A percentile compares a stretch with the other conserved stretches of the same genome.
Conservation (phyloP, 768 basidiomycete species). For the Erythrobasidium yunnanense region DNA sequence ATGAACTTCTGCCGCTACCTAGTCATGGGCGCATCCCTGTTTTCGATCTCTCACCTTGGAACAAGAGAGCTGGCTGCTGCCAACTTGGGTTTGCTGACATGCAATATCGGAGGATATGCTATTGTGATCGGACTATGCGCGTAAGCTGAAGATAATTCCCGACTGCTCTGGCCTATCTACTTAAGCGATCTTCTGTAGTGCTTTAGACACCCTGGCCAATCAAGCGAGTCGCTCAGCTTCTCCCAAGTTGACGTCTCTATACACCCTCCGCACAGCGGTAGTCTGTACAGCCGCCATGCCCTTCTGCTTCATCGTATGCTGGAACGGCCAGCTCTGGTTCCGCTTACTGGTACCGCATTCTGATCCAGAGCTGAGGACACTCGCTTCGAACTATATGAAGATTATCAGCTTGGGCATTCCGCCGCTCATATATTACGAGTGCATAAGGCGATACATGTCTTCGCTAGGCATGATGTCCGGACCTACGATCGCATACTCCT, state of each 20-base stretch:
- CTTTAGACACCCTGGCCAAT: constrained; percentile 18
- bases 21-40: neutral
- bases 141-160: too few species aligned
- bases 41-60: neutral
- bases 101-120: constrained; percentile 17
- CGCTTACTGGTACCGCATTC: neutral
- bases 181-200: too few species aligned
- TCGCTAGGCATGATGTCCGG: constrained; percentile 4
- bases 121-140: constrained; percentile 14
- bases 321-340: neutral
- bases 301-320: neutral
- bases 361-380: neutral
- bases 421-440: constrained; percentile 8
- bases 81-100: constrained; percentile 14
- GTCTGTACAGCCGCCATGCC: constrained; percentile 18
- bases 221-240: constrained; percentile 17
- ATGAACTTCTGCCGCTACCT: constrained; percentile 7
- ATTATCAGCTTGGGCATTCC: constrained; percentile 5
- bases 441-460: constrained; percentile 8
- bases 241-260: constrained; percentile 16
- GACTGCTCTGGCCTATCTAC: too few species aligned
- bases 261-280: constrained; percentile 12
- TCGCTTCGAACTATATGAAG: constrained; percentile 15
- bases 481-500: constrained; percentile 1
- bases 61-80: constrained; percentile 11